These are phyloP conservation scores for Pseudoneurospora amorphoporcata DNA, from an alignment of 495 filamentous ascomycete species.

Conservation along the genomic window DNA sequence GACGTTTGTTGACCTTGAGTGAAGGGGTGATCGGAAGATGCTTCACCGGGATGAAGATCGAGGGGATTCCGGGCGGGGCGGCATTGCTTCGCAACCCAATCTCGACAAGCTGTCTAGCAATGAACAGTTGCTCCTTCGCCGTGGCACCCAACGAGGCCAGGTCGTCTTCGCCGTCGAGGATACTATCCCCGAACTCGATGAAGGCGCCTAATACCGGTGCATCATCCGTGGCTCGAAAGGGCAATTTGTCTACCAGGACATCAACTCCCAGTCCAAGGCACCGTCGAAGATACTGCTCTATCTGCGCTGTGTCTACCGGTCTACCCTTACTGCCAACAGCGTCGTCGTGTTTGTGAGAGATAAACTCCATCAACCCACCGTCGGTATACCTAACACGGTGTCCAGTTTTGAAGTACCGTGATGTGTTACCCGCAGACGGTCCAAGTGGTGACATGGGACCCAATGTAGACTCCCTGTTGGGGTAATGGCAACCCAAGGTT, in stretches of 20 bases:
- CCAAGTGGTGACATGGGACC: conserved; percentile 16
- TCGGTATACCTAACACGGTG: conserved; percentile 35
- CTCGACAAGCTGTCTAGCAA: conserved; percentile 29
- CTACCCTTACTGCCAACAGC: conserved; percentile 18
- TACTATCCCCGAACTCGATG: conserved; percentile 33
- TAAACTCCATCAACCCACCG: conserved; percentile 34
- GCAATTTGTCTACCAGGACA: conserved; percentile 34
- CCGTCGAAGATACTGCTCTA: conserved; percentile 33
- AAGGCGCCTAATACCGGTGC: conserved; percentile 31
- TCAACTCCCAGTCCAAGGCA: conserved; percentile 36
- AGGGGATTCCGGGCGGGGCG: conserved; percentile 26
- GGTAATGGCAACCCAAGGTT: conserved; percentile 28
- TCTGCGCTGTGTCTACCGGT: conserved; percentile 24
- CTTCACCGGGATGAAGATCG: conserved; percentile 33
- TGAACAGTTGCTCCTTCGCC: conserved; percentile 27
- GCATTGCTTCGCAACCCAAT: conserved; percentile 24
- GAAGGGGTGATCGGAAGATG: conserved; percentile 33
- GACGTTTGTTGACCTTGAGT: conserved; percentile 30
- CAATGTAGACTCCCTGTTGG: conserved; percentile 21
- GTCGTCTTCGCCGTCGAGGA: conserved; percentile 23
- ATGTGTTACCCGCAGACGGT: conserved; percentile 3
- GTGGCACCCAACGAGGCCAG: conserved; percentile 19
- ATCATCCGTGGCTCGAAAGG: conserved; percentile 26
- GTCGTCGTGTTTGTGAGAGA: conserved; percentile 24
- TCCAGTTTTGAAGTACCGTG: conserved; percentile 31